Evolutionary conservation across 257 asterid species (phyloP), one percentile per base, ranked within the genome.

Genomic region (Orobanche coerulescens): DNA sequence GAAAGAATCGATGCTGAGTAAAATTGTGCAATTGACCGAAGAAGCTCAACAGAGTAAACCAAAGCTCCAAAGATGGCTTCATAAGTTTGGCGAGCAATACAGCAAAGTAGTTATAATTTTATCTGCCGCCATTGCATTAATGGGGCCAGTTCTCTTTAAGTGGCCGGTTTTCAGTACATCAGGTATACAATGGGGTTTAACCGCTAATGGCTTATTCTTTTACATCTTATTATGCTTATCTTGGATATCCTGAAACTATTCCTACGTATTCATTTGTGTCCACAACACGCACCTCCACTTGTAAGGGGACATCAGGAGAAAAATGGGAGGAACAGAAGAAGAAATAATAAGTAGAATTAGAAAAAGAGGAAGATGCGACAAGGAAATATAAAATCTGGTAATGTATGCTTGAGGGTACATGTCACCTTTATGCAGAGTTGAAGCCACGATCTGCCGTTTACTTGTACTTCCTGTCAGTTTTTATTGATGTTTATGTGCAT

Each of bases 11-110:
- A 86, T 84, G 81, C 81, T 93, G 53, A 93, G 73, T 81, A 84
- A 85, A 78, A 93, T 93, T 37, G 94, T 93, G 72, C 94, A 86
- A 66, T 71, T 93, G 82, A 89, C 99, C 63, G 96, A 89, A 85
- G 96, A 89, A 73, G 99, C 99, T 61, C 99, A 93, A 64, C 80
- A 74, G 75, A 93, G 96, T 81, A 93, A 93, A 75, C 99, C 99
- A 39, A 86, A 71, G 79, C 97, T 93, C 67, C 95, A 93, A 67
- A 80, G 99, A 75, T 93, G 99, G 99, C 87, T 93, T 57, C 97
- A 93, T 68, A 89, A 73, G 51, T 93, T 93, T 77, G 99, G 99
- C 47, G 97, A 89, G 79, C 83, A 74, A 67, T 93, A 89, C 78
- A 93, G 99, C 69, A 83, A 74, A 78, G 85, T 86, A 65, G 99